Conservation (phyloP, 176 grass and related monocot genomes). For the Carex parvula region DNA sequence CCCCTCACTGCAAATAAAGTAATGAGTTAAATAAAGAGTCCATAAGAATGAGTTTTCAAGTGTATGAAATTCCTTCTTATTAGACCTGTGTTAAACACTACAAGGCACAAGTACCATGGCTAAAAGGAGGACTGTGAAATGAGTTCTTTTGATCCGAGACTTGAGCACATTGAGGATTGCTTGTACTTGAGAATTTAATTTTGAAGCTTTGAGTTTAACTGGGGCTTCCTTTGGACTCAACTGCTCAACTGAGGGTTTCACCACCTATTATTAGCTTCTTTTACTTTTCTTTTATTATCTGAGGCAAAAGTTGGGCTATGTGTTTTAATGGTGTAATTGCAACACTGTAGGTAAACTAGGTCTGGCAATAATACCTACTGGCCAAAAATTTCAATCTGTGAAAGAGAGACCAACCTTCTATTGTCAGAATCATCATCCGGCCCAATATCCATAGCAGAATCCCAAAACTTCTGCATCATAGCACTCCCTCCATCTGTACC, state of each 20-base stretch:
- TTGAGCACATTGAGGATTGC: background rate
- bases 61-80: background rate
- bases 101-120: background rate
- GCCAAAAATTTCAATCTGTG: slow-evolving; percentile 21
- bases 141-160: background rate
- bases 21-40: slow-evolving; percentile 16
- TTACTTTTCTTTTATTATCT: background rate
- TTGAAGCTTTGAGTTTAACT: background rate
- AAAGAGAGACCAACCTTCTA: slow-evolving; percentile 52
- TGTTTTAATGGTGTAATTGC: background rate
- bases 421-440: slow-evolving; percentile 84
- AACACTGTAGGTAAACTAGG: background rate
- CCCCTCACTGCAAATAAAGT: slow-evolving; percentile 61
- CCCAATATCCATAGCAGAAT: slow-evolving; percentile 88
- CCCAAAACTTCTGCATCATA: slow-evolving; percentile 99
- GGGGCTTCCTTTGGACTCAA: background rate
- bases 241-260: background rate
- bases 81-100: background rate
- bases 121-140: background rate
- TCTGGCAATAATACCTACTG: background rate
- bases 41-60: background rate
- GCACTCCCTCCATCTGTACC: slow-evolving; percentile 52
- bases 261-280: background rate
- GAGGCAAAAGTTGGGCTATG: background rate
- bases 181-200: background rate